A percentile compares a stretch with the other conserved stretches of the same genome.
phyloP scores from a whole-genome alignment of 768 basidiomycete genomes.

The Boletus edulis region DNA sequence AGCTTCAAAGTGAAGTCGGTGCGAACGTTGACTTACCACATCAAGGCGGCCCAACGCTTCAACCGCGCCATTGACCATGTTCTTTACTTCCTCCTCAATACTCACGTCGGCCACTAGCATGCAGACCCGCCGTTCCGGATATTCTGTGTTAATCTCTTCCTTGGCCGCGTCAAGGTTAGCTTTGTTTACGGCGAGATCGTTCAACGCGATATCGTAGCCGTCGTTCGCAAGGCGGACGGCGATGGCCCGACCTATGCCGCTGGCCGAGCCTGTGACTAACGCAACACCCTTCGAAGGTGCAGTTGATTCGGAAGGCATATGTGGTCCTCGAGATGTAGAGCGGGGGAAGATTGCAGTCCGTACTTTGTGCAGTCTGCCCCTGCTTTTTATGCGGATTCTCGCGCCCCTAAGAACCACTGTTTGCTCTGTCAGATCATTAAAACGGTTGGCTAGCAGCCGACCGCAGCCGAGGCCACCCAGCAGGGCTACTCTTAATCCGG shows the following conservation, averaged over 20 bases:
- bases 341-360: not conserved
- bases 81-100: conserved; percentile 29
- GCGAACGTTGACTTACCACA: conserved; percentile 26
- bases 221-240: conserved; percentile 36
- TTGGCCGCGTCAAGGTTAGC: conserved; percentile 10
- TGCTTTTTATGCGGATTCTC: conserved; percentile 2
- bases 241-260: conserved; percentile 34
- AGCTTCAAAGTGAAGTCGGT: not conserved
- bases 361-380: not conserved
- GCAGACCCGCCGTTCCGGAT: conserved; percentile 9
- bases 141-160: conserved; percentile 12
- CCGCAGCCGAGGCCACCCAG: no score
- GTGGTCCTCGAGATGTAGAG: not conserved
- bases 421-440: no score
- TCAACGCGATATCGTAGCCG: conserved; percentile 36
- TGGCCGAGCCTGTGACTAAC: conserved; percentile 31
- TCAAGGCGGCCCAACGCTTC: conserved; percentile 30
- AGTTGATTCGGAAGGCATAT: conserved; percentile 4
- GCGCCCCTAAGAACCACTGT: no score
- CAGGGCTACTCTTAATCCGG: no score
- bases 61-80: conserved; percentile 27
- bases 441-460: no score
- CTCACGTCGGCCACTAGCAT: conserved; percentile 26
- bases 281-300: conserved; percentile 27
- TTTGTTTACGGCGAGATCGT: conserved; percentile 30